Base-by-base conservation (phyloP, 2,329 filamentous ascomycete genomes). In the Trichoderma brevicompactum region DNA sequence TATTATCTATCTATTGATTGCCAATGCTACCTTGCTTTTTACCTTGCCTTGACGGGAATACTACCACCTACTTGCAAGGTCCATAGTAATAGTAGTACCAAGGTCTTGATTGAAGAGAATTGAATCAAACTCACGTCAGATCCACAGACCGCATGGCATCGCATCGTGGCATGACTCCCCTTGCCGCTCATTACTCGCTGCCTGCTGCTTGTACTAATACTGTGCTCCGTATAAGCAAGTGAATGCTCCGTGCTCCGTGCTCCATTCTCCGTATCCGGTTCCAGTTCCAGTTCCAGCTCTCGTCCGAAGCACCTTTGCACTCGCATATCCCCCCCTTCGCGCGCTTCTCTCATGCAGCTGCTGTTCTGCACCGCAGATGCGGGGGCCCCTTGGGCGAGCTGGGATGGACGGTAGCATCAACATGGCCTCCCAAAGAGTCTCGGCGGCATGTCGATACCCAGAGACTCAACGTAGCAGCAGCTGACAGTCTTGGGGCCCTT, bases 381-480 rank as follows among this genome's bases (percentile, higher is more conserved):
- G 64, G 64, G 64, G 58, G 23, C 23, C 23, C 54, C 46, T 15
- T 56, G 38, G 19, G 36, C 19, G 50, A 56, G 38, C 58, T 65
- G 41, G 50, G 52, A 43, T 56, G 64, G 58, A 63, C 55, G 64
- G 59, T 63, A 41, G 41, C 64, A 64, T 64, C 40, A 62, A 49
- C 48, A 52, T 38, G 52, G 41, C 32, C 41, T 64, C 60, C 60
- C 61, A 34, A 50, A 41, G 19, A 49, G 34, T 28, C 64, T 55
- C 56, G 56, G 56, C 55, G 56, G 50, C 23, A 55, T 65, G 43
- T 10, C 19, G 28, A 58, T 50, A 10, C 5, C 41, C 34, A 64
- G 50, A 55, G 60, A 58, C 53, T 65, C 44, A 59, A 58, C 53
- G 62, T 65, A 59, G 62, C 62, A 65, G 53, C 62, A 58, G 53